A percentile compares a stretch with the other conserved stretches of the same genome.
These are phyloP conservation scores for sweet orange (Citrus sinensis) DNA, from an alignment of 345 rosid species.

Conservation along the genomic window DVS_A1.0 CM039163.1:51550001-51550500, in stretches of 20 bases:
- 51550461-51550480: not conserved
- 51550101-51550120: not conserved
- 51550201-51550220: not conserved
- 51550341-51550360: not conserved
- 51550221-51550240: not conserved
- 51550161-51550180: not conserved
- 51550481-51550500: not conserved
- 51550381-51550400: not conserved
- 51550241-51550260: not conserved
- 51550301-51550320: not conserved
- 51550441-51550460: not conserved
- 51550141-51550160: not conserved
- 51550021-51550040: conserved; percentile 52
- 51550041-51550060: conserved; percentile 52
- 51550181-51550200: not conserved
- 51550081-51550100: not conserved
- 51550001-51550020: conserved; percentile 50
- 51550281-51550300: not conserved
- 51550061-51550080: conserved; percentile 39
- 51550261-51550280: not conserved
- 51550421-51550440: not conserved
- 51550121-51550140: not conserved
- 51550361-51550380: not conserved
- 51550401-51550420: not conserved
- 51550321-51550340: not conserved